A percentile compares a stretch with the other conserved stretches of the same genome.
These are phyloP conservation scores for Chaetomium olivaceum DNA, from an alignment of 2,329 filamentous ascomycete species.

Conservation along the genomic window DNA sequence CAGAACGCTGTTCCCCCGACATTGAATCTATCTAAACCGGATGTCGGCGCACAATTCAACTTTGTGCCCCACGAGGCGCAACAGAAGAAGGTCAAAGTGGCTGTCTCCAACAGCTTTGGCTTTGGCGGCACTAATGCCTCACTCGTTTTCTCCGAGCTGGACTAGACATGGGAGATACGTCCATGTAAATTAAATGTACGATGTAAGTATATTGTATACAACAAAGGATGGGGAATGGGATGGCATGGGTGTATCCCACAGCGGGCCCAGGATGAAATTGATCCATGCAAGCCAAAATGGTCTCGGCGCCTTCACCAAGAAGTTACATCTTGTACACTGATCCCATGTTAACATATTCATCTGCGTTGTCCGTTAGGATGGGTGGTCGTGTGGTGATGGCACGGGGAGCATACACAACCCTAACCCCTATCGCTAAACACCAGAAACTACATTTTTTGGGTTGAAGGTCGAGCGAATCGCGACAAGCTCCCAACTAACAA, in stretches of 20 bases:
- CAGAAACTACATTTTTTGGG: conserved; percentile 24
- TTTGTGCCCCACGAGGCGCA: conserved; percentile 76
- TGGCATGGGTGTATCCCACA: neutral
- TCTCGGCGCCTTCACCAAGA: too few relatives aligned
- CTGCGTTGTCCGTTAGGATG: neutral
- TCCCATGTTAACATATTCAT: neutral
- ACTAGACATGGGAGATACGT: conserved; percentile 12
- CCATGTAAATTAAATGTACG: neutral
- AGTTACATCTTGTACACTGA: neutral
- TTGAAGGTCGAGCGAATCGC: neutral
- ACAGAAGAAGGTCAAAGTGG: conserved; percentile 67
- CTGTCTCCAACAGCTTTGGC: conserved; percentile 92
- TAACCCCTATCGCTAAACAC: conserved; percentile 28
- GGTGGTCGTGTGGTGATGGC: neutral
- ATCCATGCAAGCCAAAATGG: neutral
- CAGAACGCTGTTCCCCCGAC: conserved; percentile 83
- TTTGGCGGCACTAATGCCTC: conserved; percentile 97
- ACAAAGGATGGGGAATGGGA: neutral
- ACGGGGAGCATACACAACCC: conserved; percentile 8
- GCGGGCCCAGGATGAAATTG: neutral
- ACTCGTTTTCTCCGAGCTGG: conserved; percentile 68
- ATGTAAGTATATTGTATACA: neutral
- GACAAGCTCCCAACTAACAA: neutral
- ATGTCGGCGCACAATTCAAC: conserved; percentile 75
- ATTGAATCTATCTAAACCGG: conserved; percentile 71